Conservation (phyloP, 495 filamentous ascomycete species). For the Aspergillus bridgeri region DNA sequence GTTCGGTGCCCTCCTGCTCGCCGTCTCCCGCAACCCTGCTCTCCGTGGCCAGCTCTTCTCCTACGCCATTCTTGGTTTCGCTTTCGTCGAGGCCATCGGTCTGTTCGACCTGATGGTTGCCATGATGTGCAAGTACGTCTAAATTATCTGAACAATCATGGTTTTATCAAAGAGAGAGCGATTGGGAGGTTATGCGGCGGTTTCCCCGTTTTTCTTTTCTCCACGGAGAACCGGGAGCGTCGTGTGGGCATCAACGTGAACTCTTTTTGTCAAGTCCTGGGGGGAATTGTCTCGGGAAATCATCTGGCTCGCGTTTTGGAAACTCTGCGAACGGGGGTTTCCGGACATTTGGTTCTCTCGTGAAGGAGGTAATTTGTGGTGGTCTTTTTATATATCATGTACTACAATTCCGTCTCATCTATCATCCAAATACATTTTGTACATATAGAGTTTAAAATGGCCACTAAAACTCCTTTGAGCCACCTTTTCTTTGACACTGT, state of each 20-base stretch:
- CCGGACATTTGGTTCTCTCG: not conserved
- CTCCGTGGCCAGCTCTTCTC: slow-evolving; percentile 89
- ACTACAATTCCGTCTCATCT: slow-evolving; percentile 23
- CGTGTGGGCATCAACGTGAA: not conserved
- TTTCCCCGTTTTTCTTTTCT: not conserved
- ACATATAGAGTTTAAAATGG: slow-evolving; percentile 47
- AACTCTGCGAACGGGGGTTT: not conserved
- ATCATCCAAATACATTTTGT: slow-evolving; percentile 31
- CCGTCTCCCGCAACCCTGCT: slow-evolving; percentile 83
- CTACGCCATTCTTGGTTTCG: slow-evolving; percentile 91
- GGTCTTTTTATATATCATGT: slow-evolving; percentile 34
- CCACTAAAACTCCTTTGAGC: slow-evolving; percentile 19
- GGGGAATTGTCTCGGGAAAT: not conserved
- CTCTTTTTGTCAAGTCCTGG: not conserved
- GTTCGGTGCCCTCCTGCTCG: slow-evolving; percentile 80
- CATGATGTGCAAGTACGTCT: slow-evolving; percentile 74
- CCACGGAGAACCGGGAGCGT: not conserved
- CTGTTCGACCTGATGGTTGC: slow-evolving; percentile 92
- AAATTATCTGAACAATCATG: slow-evolving; percentile 19
- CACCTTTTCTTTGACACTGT: not conserved
- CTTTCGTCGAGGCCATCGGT: slow-evolving; percentile 91
- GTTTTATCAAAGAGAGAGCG: slow-evolving; percentile 1
- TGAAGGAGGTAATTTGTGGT: slow-evolving; percentile 24
- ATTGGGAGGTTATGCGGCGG: no score
- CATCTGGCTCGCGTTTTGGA: not conserved